Percentiles rank a stretch among this genome's conserved stretches.
Evolutionary conservation across 2,329 filamentous ascomycete genomes (phyloP).

Genomic region (Beauveria medogensis): DNA sequence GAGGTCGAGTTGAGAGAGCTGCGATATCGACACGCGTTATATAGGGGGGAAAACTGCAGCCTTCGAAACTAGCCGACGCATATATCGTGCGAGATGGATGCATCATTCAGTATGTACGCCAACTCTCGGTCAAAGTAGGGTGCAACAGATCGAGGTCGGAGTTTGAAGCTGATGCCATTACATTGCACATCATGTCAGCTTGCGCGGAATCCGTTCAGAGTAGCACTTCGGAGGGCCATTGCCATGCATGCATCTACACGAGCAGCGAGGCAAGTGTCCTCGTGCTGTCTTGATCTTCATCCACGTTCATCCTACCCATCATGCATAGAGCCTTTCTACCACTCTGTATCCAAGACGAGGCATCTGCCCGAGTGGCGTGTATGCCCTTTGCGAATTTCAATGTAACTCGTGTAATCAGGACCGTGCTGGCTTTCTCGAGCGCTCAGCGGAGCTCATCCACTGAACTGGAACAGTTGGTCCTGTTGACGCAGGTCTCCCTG

Average conservation of each 20-base stretch:
- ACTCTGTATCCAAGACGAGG: background rate
- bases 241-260: slow-evolving; percentile 4
- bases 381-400: too few relatives aligned
- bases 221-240: background rate
- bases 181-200: background rate
- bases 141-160: background rate
- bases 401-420: too few relatives aligned
- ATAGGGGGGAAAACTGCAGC: background rate
- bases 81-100: background rate
- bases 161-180: background rate
- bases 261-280: background rate
- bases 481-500: background rate
- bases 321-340: background rate
- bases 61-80: background rate
- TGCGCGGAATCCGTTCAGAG: background rate
- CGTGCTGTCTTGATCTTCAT: background rate
- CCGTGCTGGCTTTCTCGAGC: too few relatives aligned
- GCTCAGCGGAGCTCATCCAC: background rate
- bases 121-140: background rate
- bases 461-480: background rate
- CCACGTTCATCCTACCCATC: background rate
- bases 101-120: background rate
- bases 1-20: background rate
- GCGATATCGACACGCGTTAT: background rate
- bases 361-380: background rate